A percentile compares a stretch with the other conserved stretches of the same genome.
Conservation (phyloP, 805 yeast species). For the Hyphopichia homilentoma region DNA sequence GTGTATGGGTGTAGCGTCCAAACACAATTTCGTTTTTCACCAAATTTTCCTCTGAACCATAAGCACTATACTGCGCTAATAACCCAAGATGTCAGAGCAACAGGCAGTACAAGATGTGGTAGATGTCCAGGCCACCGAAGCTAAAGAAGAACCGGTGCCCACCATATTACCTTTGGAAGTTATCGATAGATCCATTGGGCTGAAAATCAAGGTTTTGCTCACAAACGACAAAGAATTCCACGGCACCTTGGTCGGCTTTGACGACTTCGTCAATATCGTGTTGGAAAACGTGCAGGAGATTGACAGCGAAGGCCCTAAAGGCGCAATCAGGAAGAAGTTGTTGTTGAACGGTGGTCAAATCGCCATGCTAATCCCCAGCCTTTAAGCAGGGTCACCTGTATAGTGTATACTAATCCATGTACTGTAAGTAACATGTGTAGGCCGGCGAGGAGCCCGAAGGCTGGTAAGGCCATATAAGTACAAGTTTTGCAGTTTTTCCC, state of each 20-base stretch:
- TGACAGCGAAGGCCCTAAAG: slow-evolving; percentile 41
- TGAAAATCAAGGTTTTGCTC: slow-evolving; percentile 70
- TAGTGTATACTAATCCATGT: slow-evolving; percentile 1
- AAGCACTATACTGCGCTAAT: too few relatives aligned
- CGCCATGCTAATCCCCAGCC: slow-evolving; percentile 50
- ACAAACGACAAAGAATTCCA: slow-evolving; percentile 65
- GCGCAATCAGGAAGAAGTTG: slow-evolving; percentile 51
- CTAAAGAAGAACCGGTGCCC: slow-evolving; percentile 3
- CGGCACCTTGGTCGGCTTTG: slow-evolving; percentile 91
- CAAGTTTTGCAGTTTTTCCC: too few relatives aligned
- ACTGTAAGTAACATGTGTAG: not conserved
- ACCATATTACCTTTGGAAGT: slow-evolving; percentile 70
- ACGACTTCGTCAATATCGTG: slow-evolving; percentile 91
- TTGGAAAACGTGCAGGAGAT: slow-evolving; percentile 73
- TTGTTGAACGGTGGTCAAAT: slow-evolving; percentile 69
- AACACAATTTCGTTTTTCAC: too few relatives aligned
- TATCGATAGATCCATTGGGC: slow-evolving; percentile 83
- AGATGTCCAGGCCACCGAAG: not conserved
- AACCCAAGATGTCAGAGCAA: too few relatives aligned
- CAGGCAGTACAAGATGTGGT: too few relatives aligned
- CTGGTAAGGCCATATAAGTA: too few relatives aligned
- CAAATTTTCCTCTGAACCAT: too few relatives aligned
- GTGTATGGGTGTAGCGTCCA: too few relatives aligned
- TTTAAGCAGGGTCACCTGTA: slow-evolving; percentile 1
- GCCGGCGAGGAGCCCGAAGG: not conserved